A percentile compares a stretch with the other conserved stretches of the same genome.
Conservation (phyloP, 2,329 filamentous ascomycete genomes). For the Helotiales sp. region DNA sequence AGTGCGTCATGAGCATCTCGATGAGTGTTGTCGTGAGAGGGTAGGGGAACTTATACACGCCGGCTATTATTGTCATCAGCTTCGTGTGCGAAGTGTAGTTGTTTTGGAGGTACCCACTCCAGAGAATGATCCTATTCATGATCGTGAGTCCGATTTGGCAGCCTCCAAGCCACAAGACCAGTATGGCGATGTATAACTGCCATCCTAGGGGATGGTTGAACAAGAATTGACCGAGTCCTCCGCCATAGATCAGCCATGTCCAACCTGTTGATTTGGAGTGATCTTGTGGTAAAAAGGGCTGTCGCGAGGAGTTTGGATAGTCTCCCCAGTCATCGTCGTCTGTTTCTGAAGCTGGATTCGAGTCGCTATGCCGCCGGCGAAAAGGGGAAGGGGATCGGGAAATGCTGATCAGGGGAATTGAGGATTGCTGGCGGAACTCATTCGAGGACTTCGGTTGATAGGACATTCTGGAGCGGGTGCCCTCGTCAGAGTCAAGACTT, state of each 20-base stretch:
- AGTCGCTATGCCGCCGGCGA: conserved; percentile 42
- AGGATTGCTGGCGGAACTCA: conserved; percentile 37
- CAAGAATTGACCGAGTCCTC: conserved; percentile 48
- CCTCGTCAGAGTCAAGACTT: conserved; percentile 30
- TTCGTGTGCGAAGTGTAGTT: conserved; percentile 34
- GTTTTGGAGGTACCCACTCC: conserved; percentile 39
- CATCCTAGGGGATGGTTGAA: conserved; percentile 48
- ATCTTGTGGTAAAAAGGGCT: conserved; percentile 33
- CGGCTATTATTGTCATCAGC: conserved; percentile 37
- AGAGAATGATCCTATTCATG: conserved; percentile 52
- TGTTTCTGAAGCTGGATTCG: conserved; percentile 41
- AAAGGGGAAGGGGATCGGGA: conserved; percentile 46
- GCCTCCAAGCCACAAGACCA: conserved; percentile 48
- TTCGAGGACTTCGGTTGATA: conserved; percentile 22
- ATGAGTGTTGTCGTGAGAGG: conserved; percentile 51
- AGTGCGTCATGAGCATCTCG: conserved; percentile 50
- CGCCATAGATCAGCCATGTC: conserved; percentile 38
- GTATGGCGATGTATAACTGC: conserved; percentile 47
- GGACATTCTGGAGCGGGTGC: conserved; percentile 26
- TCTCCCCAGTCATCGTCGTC: conserved; percentile 44
- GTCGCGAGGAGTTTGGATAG: conserved; percentile 37
- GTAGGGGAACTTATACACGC: conserved; percentile 52
- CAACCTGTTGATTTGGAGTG: conserved; percentile 31
- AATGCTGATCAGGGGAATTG: conserved; percentile 46
- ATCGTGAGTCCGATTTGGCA: conserved; percentile 47